phyloP scores from a whole-genome alignment of 176 grass and related monocot species.

The Bolboschoenus planiculmis region DNA sequence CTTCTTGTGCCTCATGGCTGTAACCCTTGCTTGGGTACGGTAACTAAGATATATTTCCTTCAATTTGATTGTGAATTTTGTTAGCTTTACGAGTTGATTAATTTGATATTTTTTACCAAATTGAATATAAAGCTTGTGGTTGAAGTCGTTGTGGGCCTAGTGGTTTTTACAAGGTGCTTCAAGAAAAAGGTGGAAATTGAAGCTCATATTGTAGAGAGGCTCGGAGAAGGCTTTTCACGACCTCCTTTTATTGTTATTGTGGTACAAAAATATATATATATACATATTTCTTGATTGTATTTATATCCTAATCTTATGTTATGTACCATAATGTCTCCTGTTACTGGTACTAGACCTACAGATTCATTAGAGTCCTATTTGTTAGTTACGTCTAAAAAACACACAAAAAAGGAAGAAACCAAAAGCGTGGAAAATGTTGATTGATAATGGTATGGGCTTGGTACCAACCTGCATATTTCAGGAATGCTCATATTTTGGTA shows the following conservation, averaged over 20 bases:
- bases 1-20: constrained; percentile 85
- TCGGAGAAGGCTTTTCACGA: constrained; percentile 84
- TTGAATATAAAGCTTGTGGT: constrained; percentile 64
- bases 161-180: constrained; percentile 81
- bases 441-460: not conserved
- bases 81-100: not conserved
- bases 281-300: not conserved
- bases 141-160: constrained; percentile 65
- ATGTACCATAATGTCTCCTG: not conserved
- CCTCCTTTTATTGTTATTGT: constrained; percentile 85
- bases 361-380: not conserved
- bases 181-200: constrained; percentile 44
- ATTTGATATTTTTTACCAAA: constrained; percentile 18
- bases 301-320: not conserved
- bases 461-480: not conserved
- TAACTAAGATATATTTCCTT: constrained; percentile 9
- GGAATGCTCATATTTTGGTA: not conserved
- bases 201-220: constrained; percentile 59
- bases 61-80: constrained; percentile 2
- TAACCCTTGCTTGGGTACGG: constrained; percentile 77
- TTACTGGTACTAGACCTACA: not conserved
- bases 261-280: not conserved
- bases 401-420: not conserved
- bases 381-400: not conserved
- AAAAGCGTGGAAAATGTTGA: not conserved